A percentile compares a stretch with the other conserved stretches of the same genome.
phyloP scores from a whole-genome alignment of 2,329 filamentous ascomycete species.

The Trichoderma pleuroti region DNA sequence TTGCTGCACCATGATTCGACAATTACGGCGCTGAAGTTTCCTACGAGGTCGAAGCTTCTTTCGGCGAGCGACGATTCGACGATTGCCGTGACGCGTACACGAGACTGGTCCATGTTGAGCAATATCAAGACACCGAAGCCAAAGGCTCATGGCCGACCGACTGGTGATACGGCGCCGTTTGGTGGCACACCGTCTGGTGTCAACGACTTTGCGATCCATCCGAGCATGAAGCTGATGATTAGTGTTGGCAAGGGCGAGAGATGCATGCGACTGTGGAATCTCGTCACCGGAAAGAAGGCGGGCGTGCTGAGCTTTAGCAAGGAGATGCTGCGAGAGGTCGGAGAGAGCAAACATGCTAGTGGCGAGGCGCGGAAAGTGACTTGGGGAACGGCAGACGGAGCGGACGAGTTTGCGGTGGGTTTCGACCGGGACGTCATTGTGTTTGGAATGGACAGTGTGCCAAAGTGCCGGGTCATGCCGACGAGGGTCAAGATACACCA shows the following conservation, averaged over 20 bases:
- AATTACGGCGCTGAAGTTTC: constrained; percentile 77
- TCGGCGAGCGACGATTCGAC: constrained; percentile 88
- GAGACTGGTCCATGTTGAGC: constrained; percentile 85
- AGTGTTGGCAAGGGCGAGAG: constrained; percentile 86
- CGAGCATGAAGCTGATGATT: constrained; percentile 94
- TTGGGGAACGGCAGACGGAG: constrained; percentile 69
- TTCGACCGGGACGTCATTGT: constrained; percentile 84
- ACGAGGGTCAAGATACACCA: constrained; percentile 77
- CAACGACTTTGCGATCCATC: constrained; percentile 93
- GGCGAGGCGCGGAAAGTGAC: constrained; percentile 80
- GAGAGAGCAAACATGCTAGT: constrained; percentile 70
- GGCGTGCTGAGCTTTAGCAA: constrained; percentile 83
- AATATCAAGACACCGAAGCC: constrained; percentile 86
- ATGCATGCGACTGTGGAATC: constrained; percentile 91
- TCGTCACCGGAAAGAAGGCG: constrained; percentile 94
- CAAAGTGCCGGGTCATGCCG: constrained; percentile 69
- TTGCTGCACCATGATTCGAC: constrained; percentile 82
- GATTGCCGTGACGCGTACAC: constrained; percentile 78
- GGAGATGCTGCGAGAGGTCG: constrained; percentile 68
- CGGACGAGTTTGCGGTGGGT: constrained; percentile 80
- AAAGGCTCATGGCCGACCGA: constrained; percentile 74
- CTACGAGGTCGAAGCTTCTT: constrained; percentile 80
- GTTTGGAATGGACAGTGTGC: constrained; percentile 83
- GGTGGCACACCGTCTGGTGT: constrained; percentile 82
- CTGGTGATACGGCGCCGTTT: constrained; percentile 81